These are phyloP conservation scores for Ascocoryne sarcoides DNA, from an alignment of 2,329 filamentous ascomycete species.

Conservation along the genomic window DNA sequence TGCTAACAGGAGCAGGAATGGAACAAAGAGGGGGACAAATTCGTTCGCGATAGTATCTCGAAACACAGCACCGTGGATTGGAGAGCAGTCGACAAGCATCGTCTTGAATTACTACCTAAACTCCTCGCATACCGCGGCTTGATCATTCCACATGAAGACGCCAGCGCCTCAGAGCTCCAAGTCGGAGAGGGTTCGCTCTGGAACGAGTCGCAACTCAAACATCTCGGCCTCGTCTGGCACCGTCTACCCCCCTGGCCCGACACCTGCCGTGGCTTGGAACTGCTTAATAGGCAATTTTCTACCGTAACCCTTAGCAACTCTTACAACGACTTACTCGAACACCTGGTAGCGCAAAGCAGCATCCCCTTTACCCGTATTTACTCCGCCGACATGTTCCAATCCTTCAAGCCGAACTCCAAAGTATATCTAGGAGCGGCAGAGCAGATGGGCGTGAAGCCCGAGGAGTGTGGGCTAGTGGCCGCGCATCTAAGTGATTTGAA, in stretches of 20 bases:
- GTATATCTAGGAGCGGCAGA: constrained; percentile 60
- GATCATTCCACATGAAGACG: constrained; percentile 11
- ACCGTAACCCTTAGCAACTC: constrained; percentile 77
- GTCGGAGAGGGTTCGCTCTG: constrained; percentile 14
- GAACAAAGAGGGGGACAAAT: constrained; percentile 12
- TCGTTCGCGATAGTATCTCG: constrained; percentile 10
- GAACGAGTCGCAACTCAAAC: constrained; percentile 12
- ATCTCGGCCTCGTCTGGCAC: constrained; percentile 50
- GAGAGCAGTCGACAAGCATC: constrained; percentile 14
- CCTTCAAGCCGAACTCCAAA: constrained; percentile 61
- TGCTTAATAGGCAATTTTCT: constrained; percentile 43
- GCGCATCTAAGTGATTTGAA: constrained; percentile 62
- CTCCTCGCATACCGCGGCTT: constrained; percentile 11
- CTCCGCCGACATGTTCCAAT: constrained; percentile 59
- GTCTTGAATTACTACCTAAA: constrained; percentile 11
- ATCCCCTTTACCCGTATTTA: constrained; percentile 55
- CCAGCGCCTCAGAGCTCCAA: constrained; percentile 10
- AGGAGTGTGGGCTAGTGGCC: constrained; percentile 65
- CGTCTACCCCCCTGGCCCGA: constrained; percentile 60
- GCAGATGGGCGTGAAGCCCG: constrained; percentile 40
- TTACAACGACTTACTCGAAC: constrained; percentile 53
- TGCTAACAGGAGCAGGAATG: constrained; percentile 14
- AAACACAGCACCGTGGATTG: constrained; percentile 9
- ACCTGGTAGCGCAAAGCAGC: constrained; percentile 47
- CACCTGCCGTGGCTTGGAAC: constrained; percentile 42